Evolutionary conservation across 257 asterid species (phyloP), one percentile per base, ranked within the genome.

Genomic region (Linderniella brevidens): DNA sequence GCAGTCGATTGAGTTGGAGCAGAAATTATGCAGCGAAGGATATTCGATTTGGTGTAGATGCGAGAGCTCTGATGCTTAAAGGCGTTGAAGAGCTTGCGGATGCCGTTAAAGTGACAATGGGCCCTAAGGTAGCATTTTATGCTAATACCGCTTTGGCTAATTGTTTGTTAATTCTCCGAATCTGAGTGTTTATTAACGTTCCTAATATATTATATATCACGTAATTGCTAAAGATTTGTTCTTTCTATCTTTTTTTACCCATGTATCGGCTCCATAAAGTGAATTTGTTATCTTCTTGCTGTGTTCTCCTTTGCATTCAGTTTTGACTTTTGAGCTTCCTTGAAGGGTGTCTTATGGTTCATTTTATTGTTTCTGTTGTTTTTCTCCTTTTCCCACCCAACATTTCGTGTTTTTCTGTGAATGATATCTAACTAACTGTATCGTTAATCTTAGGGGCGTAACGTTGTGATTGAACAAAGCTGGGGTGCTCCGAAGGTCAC

Each of bases 401-500:
- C 41, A 13, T 37, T 6, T 13, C 48, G 40, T 14, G 19, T 43
- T 39, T 40, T 4, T 50, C 20, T 9, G 10, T 37, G 11, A 17
- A 8, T 18, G 40, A 54, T 53, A 40, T 4, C 43, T 10, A 41
- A 19, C 36, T n/a, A n/a, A 25, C 32, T 25, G 3, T 25, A 25
- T 19, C 35, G 68, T 35, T 56, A 19, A 41, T 46, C 48, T 51
- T 50, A 88, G 98, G 98, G 98, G 19, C 94, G 96, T 35, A 76
- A 71, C 59, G 98, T 88, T 38, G 94, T 88, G 59, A 80, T 88
- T 59, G 98, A 88, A 59, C 96, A 88, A 79, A 88, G 96, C 37
- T 85, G 96, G 96, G 98, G 98, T 56, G 98, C 94, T 48, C 98
- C 98, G 9, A 88, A 88, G 63, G 96, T 88, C 60, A 88, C 98